Base-by-base conservation (phyloP, 169 alveolate genomes). In the Plasmodium yoelii region DNA sequence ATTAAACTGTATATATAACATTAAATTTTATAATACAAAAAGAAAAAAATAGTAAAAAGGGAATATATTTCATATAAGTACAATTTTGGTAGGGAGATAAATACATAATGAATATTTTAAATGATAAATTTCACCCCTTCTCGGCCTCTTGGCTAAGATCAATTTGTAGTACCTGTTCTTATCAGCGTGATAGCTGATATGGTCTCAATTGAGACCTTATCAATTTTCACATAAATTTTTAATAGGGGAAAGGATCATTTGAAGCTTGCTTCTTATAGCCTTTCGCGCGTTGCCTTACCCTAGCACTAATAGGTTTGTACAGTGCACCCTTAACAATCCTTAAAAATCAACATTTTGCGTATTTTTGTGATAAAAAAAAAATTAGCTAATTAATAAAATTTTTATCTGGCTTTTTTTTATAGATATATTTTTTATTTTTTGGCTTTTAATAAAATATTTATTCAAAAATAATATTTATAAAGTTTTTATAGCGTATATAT, bases 111-210 rank as follows among this genome's bases (percentile, higher is more conserved):
- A 9, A 26, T 12, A 28, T 42, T 67, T 22, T 34, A 55, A 34
- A 0, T 0, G 0, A 19, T 1, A 0, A 12, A 18, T 1, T 3
- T 82, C 55, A 39, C 12, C 90, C 96, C 96, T 94, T 94, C 96
- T 94, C 96, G 96, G 96, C 96, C 96, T 94, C 96, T 94, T 94
- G 96, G 96, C 96, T 94, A 94, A 92, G 96, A 94, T 94, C 96
- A 94, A 94, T 94, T 94, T 94, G 96, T 94, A 94, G 96, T 94
- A 94, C 96, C 96, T 94, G 96, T 94, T 94, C 96, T 94, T 94
- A 94, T 94, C 96, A 94, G 96, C 96, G 96, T 94, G 96, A 94
- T 94, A 94, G 96, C 96, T 94, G 96, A 94, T 94, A 94, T 94
- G 95, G 92, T 93, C 93, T 94, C 96, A 90, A 94, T 90, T 87